A percentile compares a stretch with the other conserved stretches of the same genome.
These are phyloP conservation scores for Drechslerella dactyloides DNA, from an alignment of 2,329 filamentous ascomycete species.

Conservation along the genomic window DNA sequence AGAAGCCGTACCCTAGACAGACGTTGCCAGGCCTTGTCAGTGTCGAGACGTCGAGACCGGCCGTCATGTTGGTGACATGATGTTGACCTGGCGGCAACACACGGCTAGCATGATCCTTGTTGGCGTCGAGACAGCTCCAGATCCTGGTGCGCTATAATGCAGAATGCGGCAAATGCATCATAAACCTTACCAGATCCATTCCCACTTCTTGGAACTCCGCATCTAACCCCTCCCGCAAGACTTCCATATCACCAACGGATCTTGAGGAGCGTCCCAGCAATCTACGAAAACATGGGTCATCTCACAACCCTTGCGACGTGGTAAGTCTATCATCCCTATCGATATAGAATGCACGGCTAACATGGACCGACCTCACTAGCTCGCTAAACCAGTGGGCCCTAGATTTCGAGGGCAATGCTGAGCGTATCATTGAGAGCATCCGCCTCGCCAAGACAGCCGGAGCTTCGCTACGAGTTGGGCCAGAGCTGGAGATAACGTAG, in stretches of 20 bases:
- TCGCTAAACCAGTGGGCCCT: conserved; percentile 63
- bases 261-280: neutral
- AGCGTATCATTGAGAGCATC: conserved; percentile 70
- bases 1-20: too few species aligned
- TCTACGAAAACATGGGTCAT: conserved; percentile 57
- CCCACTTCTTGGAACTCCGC: neutral
- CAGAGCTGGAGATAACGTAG: conserved; percentile 63
- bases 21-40: too few species aligned
- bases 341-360: conserved; percentile 51
- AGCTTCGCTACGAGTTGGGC: conserved; percentile 69
- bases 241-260: neutral
- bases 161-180: too few species aligned
- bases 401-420: conserved; percentile 69
- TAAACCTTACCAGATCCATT: neutral
- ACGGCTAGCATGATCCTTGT: too few species aligned
- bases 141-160: too few species aligned
- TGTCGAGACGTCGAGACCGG: too few species aligned
- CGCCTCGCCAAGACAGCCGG: conserved; percentile 66
- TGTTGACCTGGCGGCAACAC: too few species aligned
- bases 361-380: conserved; percentile 11
- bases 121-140: too few species aligned
- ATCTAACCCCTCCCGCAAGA: neutral
- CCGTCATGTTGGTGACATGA: too few species aligned
- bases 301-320: conserved; percentile 60
- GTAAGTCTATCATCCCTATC: conserved; percentile 12